phyloP scores from a whole-genome alignment of 257 asterid genomes.

The Buddleja alternifolia region DNA sequence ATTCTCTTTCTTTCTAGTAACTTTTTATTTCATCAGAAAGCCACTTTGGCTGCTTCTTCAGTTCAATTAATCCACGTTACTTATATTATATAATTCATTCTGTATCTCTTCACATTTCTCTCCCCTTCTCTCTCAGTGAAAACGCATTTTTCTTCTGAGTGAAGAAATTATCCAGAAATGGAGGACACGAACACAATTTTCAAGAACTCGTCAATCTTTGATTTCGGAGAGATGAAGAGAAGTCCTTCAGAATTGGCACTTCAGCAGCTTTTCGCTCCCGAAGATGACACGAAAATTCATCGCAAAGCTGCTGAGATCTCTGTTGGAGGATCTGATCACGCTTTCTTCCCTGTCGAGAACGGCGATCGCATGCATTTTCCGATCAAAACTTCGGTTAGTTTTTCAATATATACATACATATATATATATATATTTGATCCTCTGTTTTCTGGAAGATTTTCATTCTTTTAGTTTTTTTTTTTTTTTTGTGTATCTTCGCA shows the following conservation, averaged over 20 bases:
- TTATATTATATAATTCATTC: slow-evolving; percentile 35
- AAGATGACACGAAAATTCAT: slow-evolving; percentile 14
- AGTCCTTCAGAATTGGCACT: slow-evolving; percentile 53
- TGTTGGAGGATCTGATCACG: slow-evolving; percentile 27
- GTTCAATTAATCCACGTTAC: slow-evolving; percentile 10
- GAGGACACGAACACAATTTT: slow-evolving; percentile 17
- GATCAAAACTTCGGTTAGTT: slow-evolving; percentile 35
- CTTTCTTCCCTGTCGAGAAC: neutral
- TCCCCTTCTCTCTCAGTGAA: neutral
- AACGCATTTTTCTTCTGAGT: slow-evolving; percentile 38
- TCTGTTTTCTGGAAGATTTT: too few species aligned
- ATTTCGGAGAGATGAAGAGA: slow-evolving; percentile 42
- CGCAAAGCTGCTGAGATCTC: slow-evolving; percentile 25
- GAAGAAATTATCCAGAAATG: slow-evolving; percentile 32
- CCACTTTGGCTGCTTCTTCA: slow-evolving; percentile 28
- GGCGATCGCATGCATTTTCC: slow-evolving; percentile 23
- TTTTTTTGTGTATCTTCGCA: too few species aligned
- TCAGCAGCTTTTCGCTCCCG: slow-evolving; percentile 40
- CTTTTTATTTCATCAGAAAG: slow-evolving; percentile 28
- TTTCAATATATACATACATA: neutral
- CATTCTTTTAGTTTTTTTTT: too few species aligned
- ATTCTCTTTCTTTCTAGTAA: too few species aligned
- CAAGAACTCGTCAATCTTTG: slow-evolving; percentile 37
- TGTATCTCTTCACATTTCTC: slow-evolving; percentile 11
- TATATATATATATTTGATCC: too few species aligned